Evolutionary conservation across 768 basidiomycete species (phyloP), one percentile per base, ranked within the genome.

Genomic region (Ramaria rubella): DNA sequence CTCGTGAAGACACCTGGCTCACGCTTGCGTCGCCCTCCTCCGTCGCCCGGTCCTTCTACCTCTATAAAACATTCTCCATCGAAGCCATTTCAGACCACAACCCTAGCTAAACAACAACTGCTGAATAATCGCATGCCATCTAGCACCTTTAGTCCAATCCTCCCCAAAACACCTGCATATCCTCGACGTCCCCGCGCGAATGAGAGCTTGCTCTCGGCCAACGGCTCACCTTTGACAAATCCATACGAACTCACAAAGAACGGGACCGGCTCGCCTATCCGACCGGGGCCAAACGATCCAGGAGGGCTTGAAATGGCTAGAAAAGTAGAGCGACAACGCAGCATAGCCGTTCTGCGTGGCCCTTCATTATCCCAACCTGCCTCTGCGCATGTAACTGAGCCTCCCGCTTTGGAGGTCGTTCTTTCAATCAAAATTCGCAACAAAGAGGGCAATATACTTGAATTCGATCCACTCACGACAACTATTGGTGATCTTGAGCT

Each of bases 161-260:
- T 93, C 34, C 73, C 73, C 5, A 82, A 82, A 59, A 77, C 80
- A 9, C 80, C 81, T 45, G 73, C 67, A 58, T 86, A 72, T 61
- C 73, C 85, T 46, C 82, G 89, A 24, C 74, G 84, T 65, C 85
- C 87, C 11, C 80, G 86, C 40, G 80, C 76, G 60, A 81, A 89
- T 63, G 90, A 93, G 68, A 82, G 76, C 63, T 81, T 91, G 80
- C 75, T 91, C 49, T 88, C 88, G 63, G 69, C 86, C 19, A 92
- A 93, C 59, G 90, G 90, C 4, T 90, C 87, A 0, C 90, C 90
- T 0, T 75, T 92, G 17, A 81, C 83, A 17, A 90, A 90, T 65
- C 88, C 89, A 1, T 86, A 85, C 63, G 75, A 82, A 58, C 65
- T 59, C 26, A 69, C 72, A 34, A 67, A 67, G 34, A 71, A 72